phyloP scores from a whole-genome alignment of 257 asterid species.

The Gentiana straminea region DNA sequence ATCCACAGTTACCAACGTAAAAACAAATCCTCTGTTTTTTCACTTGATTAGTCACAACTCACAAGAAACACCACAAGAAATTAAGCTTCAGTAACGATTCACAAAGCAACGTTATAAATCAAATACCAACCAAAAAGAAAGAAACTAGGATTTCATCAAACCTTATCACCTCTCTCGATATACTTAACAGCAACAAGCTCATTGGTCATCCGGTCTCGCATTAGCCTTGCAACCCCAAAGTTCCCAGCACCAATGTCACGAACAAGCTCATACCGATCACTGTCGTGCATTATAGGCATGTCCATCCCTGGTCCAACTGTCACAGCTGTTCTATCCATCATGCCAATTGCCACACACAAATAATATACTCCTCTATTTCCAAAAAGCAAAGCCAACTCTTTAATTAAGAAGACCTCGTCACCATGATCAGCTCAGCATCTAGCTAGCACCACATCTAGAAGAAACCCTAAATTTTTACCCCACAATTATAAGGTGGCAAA shows the following conservation, averaged over 20 bases:
- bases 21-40: no score
- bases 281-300: constrained; percentile 88
- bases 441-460: not conserved
- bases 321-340: constrained; percentile 56
- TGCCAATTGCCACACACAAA: not conserved
- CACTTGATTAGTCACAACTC: no score
- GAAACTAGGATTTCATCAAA: constrained; percentile 12
- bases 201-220: constrained; percentile 78
- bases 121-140: no score
- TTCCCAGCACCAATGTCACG: constrained; percentile 93
- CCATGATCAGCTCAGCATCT: no score
- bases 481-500: constrained; percentile 4
- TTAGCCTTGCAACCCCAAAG: constrained; percentile 91
- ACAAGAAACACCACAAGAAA: no score
- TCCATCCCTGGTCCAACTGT: constrained; percentile 73
- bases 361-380: no score
- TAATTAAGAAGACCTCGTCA: no score
- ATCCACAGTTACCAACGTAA: no score
- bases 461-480: not conserved
- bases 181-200: constrained; percentile 98
- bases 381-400: not conserved
- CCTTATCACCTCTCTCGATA: constrained; percentile 98
- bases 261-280: constrained; percentile 84
- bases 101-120: no score
- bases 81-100: no score